A percentile compares a stretch with the other conserved stretches of the same genome.
phyloP scores from a whole-genome alignment of 768 basidiomycete genomes.

The Russula abietina region DNA sequence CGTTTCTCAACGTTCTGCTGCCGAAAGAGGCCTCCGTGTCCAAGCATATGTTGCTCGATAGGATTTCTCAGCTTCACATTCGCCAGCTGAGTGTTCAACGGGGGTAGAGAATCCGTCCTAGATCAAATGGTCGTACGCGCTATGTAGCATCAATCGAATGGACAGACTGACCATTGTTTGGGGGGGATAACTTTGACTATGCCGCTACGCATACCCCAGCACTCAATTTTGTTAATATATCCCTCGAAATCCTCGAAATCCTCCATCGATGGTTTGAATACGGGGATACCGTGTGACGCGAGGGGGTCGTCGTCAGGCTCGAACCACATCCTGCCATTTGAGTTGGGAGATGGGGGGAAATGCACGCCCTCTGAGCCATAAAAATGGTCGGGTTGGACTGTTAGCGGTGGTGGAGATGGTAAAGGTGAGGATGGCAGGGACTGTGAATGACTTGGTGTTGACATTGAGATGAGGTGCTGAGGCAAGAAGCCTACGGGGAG shows the following conservation, averaged over 20 bases:
- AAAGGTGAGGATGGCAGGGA: conserved; percentile 44
- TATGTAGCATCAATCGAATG: conserved; percentile 20
- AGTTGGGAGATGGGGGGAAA: conserved; percentile 54
- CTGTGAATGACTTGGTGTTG: conserved; percentile 27
- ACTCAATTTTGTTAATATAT: conserved; percentile 80
- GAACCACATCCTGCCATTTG: conserved; percentile 59
- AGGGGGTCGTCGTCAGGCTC: conserved; percentile 75
- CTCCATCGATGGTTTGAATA: conserved; percentile 90
- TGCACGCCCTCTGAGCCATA: conserved; percentile 49
- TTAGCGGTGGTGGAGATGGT: conserved; percentile 38
- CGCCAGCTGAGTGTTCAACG: conserved; percentile 63
- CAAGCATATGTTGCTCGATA: conserved; percentile 91
- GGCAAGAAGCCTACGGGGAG: not conserved
- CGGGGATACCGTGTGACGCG: conserved; percentile 87
- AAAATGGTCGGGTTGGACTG: conserved; percentile 78
- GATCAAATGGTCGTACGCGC: conserved; percentile 22
- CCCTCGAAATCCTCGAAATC: conserved; percentile 90
- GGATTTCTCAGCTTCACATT: conserved; percentile 78
- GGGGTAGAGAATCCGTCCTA: conserved; percentile 70
- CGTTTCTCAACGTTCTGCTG: conserved; percentile 90
- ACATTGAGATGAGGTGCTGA: conserved; percentile 8
- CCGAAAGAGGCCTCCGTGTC: conserved; percentile 79
- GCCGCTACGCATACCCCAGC: conserved; percentile 86
- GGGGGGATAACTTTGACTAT: conserved; percentile 97
- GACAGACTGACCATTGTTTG: conserved; percentile 70